phyloP scores from a whole-genome alignment of 805 yeast species.

The Pichia paraexigua region DNA sequence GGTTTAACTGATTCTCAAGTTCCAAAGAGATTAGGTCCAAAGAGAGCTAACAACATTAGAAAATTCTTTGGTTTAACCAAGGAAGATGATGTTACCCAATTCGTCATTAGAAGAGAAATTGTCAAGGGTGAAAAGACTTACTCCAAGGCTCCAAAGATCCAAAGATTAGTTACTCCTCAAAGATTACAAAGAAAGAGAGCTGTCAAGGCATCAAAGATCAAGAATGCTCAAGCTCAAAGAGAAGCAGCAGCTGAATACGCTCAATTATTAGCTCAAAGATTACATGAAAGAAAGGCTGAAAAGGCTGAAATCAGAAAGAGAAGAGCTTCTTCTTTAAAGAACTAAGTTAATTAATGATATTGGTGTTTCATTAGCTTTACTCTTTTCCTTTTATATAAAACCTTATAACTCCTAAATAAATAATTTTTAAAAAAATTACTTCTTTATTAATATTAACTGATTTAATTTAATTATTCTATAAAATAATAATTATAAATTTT shows the following conservation, averaged over 20 bases:
- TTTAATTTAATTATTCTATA: too few relatives aligned
- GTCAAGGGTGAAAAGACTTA: constrained; percentile 96
- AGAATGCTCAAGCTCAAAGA: constrained; percentile 97
- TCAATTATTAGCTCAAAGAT: constrained; percentile 95
- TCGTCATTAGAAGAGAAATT: constrained; percentile 96
- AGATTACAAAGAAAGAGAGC: constrained; percentile 98
- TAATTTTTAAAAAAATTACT: neutral
- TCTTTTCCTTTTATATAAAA: neutral
- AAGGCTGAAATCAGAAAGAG: constrained; percentile 98
- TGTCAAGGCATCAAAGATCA: constrained; percentile 85
- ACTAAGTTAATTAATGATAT: constrained; percentile 31
- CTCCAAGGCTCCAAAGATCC: constrained; percentile 99
- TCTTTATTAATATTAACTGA: neutral
- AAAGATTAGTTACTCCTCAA: constrained; percentile 98
- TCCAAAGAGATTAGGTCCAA: constrained; percentile 99
- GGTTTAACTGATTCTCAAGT: constrained; percentile 92
- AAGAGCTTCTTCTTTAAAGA: constrained; percentile 98
- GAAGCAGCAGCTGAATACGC: constrained; percentile 99
- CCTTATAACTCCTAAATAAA: neutral
- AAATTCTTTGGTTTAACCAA: constrained; percentile 97
- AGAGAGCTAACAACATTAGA: constrained; percentile 99
- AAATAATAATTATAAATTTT: neutral
- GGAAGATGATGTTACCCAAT: constrained; percentile 85
- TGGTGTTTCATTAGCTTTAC: neutral
- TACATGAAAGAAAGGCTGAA: constrained; percentile 97